These are phyloP conservation scores for Rutstroemia sp. DNA, from an alignment of 2,329 filamentous ascomycete species.

Conservation along the genomic window DNA sequence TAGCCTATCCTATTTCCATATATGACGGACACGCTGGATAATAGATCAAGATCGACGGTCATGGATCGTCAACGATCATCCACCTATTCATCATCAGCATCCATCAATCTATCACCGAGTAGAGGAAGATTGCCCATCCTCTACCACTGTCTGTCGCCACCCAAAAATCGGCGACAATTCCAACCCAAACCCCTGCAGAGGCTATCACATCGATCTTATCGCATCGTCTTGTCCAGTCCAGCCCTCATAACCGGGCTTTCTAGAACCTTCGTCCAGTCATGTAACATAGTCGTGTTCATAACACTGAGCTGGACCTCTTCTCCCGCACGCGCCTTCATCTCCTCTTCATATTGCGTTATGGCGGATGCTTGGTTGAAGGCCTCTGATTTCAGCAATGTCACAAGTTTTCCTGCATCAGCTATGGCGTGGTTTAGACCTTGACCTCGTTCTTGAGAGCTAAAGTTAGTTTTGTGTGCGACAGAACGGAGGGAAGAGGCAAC, in stretches of 20 bases:
- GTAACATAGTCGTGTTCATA: constrained; percentile 38
- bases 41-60: neutral
- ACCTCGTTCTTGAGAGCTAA: constrained; percentile 36
- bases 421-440: constrained; percentile 43
- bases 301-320: constrained; percentile 38
- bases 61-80: neutral
- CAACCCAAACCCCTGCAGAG: neutral
- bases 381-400: constrained; percentile 12
- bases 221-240: constrained; percentile 5
- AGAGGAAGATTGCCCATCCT: no score
- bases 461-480: constrained; percentile 2
- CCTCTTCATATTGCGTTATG: constrained; percentile 35
- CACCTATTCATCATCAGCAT: no score
- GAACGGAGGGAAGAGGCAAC: neutral
- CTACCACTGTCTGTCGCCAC: no score
- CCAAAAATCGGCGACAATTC: neutral
- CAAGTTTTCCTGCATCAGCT: constrained; percentile 35
- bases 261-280: constrained; percentile 33
- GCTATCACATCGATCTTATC: neutral
- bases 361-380: constrained; percentile 24
- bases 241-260: constrained; percentile 26
- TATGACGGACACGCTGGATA: neutral
- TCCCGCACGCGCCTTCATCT: constrained; percentile 38
- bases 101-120: no score
- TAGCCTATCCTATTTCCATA: neutral